A percentile compares a stretch with the other conserved stretches of the same genome.
Evolutionary conservation across 2,329 filamentous ascomycete species (phyloP).

Genomic region (Coccinonectria pachysandricola): DNA sequence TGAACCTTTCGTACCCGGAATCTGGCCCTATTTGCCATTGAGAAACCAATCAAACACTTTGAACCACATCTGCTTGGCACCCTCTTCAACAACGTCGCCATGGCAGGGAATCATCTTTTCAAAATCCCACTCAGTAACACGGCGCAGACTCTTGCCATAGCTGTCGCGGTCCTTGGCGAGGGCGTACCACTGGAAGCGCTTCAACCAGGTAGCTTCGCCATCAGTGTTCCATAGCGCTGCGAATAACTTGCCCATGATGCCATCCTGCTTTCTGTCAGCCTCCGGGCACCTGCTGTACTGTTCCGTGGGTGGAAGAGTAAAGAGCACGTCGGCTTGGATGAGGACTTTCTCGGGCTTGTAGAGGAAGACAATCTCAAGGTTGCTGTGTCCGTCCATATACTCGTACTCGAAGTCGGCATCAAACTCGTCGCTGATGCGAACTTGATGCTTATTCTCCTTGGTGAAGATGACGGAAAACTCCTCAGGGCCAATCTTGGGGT

Average conservation of each 20-base stretch:
- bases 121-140: slow-evolving; percentile 76
- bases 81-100: slow-evolving; percentile 71
- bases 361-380: slow-evolving; percentile 80
- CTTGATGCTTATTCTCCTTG: slow-evolving; percentile 38
- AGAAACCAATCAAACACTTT: slow-evolving; percentile 81
- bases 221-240: slow-evolving; percentile 47
- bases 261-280: slow-evolving; percentile 19
- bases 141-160: slow-evolving; percentile 58
- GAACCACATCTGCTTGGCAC: slow-evolving; percentile 64
- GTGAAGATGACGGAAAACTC: slow-evolving; percentile 60
- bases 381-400: slow-evolving; percentile 68
- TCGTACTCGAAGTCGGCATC: slow-evolving; percentile 79
- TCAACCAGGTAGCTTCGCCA: slow-evolving; percentile 62
- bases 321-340: slow-evolving; percentile 83
- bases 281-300: slow-evolving; percentile 66
- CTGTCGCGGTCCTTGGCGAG: slow-evolving; percentile 52
- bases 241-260: slow-evolving; percentile 34
- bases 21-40: slow-evolving; percentile 20
- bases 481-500: slow-evolving; percentile 37
- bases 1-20: too few relatives aligned
- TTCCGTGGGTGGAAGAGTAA: slow-evolving; percentile 81
- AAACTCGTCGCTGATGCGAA: slow-evolving; percentile 63
- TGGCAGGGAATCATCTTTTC: slow-evolving; percentile 82
- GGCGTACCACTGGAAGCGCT: slow-evolving; percentile 74
- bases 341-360: slow-evolving; percentile 71